Evolutionary conservation across 331 rosid species (phyloP), one percentile per base, ranked within the genome.

Genomic region (Rhamnella rubrinervis): DNA sequence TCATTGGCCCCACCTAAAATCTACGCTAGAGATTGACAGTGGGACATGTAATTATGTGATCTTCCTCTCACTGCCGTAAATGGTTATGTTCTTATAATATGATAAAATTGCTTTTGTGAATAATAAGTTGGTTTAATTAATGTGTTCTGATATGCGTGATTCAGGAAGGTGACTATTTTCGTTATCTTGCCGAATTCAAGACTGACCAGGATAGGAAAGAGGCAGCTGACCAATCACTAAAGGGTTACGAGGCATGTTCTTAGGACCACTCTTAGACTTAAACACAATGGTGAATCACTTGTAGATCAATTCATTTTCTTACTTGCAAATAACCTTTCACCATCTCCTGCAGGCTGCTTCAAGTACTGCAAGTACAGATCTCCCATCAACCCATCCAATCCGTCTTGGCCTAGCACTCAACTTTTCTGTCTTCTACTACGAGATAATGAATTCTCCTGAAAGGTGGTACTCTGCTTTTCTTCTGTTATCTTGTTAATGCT

Each of bases 341-440:
- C 63, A 59, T 75, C 55, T 71, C 46, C 64, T 44, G 66, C 63
- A 93, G 98, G 89, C 91, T 75, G 98, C 98, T 68, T 87, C 95
- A 62, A 87, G 83, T 55, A 87, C 95, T 28, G 98, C 98, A 49
- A 91, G 81, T 85, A 82, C 92, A 38, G 98, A 93, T 76, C 97
- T 93, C 58, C 95, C 92, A 67, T 89, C 98, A 39, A 93, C 97
- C 61, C 98, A 93, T 75, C 97, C 98, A 11, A 93, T 93, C 66
- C 96, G 96, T 77, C 98, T 93, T 66, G 98, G 98, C 51, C 95
- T 93, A 63, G 98, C 98, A 19, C 98, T 93, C 85, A 93, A 93
- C 77, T 91, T 93, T 77, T 93, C 98, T 74, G 98, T 93, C 76
- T 93, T 93, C 71, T 93, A 93, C 87, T 93, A 93, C 71, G 98